Evolutionary conservation across 2,329 filamentous ascomycete genomes (phyloP), one percentile per base, ranked within the genome.

Genomic region (Cytospora paraplurivora): DNA sequence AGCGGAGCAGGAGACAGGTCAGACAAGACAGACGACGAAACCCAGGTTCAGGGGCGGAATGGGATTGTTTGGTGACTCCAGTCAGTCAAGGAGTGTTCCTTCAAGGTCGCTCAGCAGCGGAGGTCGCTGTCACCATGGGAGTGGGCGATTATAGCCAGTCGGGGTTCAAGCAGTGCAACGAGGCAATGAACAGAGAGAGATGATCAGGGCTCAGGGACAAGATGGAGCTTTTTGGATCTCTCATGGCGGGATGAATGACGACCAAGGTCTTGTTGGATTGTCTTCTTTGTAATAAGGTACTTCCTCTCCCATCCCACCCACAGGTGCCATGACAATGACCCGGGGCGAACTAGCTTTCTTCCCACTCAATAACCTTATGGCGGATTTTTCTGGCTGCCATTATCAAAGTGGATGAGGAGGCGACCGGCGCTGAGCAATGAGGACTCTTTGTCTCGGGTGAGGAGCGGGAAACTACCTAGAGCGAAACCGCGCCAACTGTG

Each of bases 381-480:
- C 38, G 49, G 55, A 32, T 34, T 51, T 44, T 58, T 59, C 66
- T 52, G 55, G 62, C 57, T 59, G 64, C 65, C 57, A 67, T 67
- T 65, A 68, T 69, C 62, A 65, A 56, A 54, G 65, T 62, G 52
- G 52, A 56, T 37, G 60, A 63, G 41, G 62, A 52, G 59, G 64
- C 35, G 63, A 61, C 57, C 41, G 61, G 56, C 62, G 35, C 61
- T 49, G 54, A 54, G 57, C 54, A 41, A 56, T 55, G 53, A 57
- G 62, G 53, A 47, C 49, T 61, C 64, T 66, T 66, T 77, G 76
- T 78, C 74, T 78, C 76, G 76, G 77, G 76, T 77, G 72, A 76
- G 74, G 72, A 73, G 75, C 76, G 76, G 77, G 76, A 77, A 72
- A 76, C 75, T 72, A 74, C 76, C 73, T 73, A 67, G 62, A 68